These are phyloP conservation scores for Malus hybrid DNA, from an alignment of 331 rosid genomes.

Conservation along the genomic window DNA sequence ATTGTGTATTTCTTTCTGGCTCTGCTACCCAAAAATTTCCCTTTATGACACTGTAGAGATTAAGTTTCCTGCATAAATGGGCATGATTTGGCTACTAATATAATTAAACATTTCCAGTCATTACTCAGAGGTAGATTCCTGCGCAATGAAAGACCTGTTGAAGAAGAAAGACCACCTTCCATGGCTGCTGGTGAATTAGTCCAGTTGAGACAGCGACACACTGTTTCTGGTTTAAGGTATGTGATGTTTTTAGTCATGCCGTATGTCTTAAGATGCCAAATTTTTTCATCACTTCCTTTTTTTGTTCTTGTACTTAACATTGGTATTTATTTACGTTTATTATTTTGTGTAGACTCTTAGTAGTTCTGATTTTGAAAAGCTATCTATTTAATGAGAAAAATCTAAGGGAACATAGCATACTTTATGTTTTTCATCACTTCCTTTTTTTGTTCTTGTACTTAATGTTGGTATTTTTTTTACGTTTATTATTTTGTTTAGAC, in stretches of 20 bases:
- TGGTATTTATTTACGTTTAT: neutral
- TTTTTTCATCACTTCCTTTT: neutral
- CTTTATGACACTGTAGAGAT: neutral
- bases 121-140: constrained; percentile 98
- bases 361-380: neutral
- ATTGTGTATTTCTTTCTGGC: neutral
- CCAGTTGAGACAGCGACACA: constrained; percentile 86
- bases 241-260: constrained; percentile 3
- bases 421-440: neutral
- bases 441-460: neutral
- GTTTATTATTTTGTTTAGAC: neutral
- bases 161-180: constrained; percentile 93
- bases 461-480: neutral
- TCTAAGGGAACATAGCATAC: neutral
- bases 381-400: neutral
- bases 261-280: neutral
- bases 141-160: constrained; percentile 85
- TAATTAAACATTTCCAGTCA: constrained; percentile 50
- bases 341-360: neutral
- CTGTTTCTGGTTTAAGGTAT: constrained; percentile 95
- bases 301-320: neutral
- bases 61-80: neutral
- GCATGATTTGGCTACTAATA: constrained; percentile 24
- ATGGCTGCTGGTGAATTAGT: constrained; percentile 83
- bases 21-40: neutral